phyloP scores from a whole-genome alignment of 164 flowering plant genomes.

The Litsea cubeba region DNA sequence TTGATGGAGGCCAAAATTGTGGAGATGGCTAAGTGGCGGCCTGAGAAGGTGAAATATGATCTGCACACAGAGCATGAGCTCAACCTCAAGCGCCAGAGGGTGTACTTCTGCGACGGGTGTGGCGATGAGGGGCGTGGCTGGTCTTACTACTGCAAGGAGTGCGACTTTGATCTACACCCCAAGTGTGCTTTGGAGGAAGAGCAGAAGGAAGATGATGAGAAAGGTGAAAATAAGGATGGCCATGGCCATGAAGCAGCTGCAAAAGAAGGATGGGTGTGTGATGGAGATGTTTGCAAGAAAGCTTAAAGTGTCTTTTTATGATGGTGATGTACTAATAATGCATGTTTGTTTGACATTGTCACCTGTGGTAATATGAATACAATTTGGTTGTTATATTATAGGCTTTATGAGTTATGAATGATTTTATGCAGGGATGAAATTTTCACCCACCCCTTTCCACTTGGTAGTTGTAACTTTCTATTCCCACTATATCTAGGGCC shows the following conservation, averaged over 20 bases:
- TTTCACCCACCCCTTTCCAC: too few relatives aligned
- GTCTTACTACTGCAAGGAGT: constrained; percentile 49
- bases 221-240: not conserved
- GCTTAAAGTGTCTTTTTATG: constrained; percentile 11
- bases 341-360: too few relatives aligned
- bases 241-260: constrained; percentile 11
- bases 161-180: constrained; percentile 61
- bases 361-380: too few relatives aligned
- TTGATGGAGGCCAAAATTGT: constrained; percentile 35
- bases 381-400: too few relatives aligned
- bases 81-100: constrained; percentile 22
- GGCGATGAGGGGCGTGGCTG: constrained; percentile 38
- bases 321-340: not conserved
- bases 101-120: constrained; percentile 46
- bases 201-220: constrained; percentile 9
- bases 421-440: too few relatives aligned
- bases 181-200: constrained; percentile 42
- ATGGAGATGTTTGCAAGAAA: constrained; percentile 35
- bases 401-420: too few relatives aligned
- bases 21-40: constrained; percentile 66
- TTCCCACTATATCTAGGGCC: too few relatives aligned
- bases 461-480: too few relatives aligned
- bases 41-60: constrained; percentile 48
- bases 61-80: constrained; percentile 63
- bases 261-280: constrained; percentile 46